phyloP scores from a whole-genome alignment of 495 filamentous ascomycete genomes.

The Rostrohypoxylon terebratum region DNA sequence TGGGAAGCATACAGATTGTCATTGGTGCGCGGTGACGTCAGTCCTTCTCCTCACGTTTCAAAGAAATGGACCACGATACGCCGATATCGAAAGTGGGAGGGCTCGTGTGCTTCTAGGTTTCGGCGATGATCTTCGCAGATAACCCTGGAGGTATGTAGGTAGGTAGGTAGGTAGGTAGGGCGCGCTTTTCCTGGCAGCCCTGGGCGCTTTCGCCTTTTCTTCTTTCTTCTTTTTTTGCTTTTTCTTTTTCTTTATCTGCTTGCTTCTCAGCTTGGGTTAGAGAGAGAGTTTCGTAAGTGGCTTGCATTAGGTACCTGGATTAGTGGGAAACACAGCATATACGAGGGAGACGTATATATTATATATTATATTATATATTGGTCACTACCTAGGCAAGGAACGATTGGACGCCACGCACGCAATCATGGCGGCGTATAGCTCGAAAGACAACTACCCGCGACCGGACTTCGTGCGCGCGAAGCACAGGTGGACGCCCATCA shows the following conservation, averaged over 20 bases:
- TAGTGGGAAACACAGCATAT: neutral
- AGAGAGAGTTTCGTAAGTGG: no score
- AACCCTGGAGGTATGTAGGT: no score
- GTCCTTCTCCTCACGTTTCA: constrained; percentile 48
- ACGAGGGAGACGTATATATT: neutral
- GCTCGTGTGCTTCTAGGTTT: constrained; percentile 20
- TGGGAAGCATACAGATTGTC: constrained; percentile 14
- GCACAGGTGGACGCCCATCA: constrained; percentile 65
- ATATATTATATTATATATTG: no score
- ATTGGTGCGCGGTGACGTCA: constrained; percentile 46
- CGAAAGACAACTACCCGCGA: constrained; percentile 53
- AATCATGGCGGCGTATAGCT: constrained; percentile 46
- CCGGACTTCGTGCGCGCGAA: constrained; percentile 66
- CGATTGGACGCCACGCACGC: neutral
- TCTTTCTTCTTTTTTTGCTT: neutral
- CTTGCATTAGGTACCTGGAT: no score
- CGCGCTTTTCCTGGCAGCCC: no score
- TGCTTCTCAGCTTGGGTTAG: no score
- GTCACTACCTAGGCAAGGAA: neutral
- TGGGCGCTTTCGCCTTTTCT: no score
- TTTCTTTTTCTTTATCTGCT: constrained; percentile 7
- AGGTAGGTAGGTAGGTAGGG: no score
- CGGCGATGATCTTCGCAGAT: constrained; percentile 24
- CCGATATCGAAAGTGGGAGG: constrained; percentile 35
- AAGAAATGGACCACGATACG: constrained; percentile 42